Evolutionary conservation across 1,139 yeast genomes (phyloP).

Genomic region (Zygoascus hellenicus): DNA sequence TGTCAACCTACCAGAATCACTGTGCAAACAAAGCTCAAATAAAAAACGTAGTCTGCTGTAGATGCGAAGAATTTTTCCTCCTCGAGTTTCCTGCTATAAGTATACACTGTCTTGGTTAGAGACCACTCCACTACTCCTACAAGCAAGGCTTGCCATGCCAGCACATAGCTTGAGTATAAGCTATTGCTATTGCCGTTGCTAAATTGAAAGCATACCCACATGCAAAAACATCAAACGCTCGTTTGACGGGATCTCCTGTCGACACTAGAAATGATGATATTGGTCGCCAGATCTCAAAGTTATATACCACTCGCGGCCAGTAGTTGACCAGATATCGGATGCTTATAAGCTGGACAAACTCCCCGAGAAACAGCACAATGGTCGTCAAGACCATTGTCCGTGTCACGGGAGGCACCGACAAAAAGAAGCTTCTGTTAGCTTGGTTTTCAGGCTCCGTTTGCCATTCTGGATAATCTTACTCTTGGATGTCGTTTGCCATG

Average conservation of each 20-base stretch:
- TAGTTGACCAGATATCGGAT: constrained; percentile 22
- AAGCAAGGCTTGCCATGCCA: not conserved
- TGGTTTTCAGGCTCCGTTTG: not conserved
- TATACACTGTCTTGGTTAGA: constrained; percentile 26
- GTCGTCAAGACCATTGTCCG: constrained; percentile 25
- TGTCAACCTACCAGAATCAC: constrained; percentile 30
- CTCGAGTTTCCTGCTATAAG: constrained; percentile 30
- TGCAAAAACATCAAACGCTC: constrained; percentile 28
- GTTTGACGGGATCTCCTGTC: constrained; percentile 26
- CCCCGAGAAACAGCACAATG: constrained; percentile 23
- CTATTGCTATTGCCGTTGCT: not conserved
- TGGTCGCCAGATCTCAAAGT: constrained; percentile 32
- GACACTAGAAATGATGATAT: constrained; percentile 32
- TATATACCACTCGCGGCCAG: constrained; percentile 27
- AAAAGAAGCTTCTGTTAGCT: constrained; percentile 15
- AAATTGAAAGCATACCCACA: constrained; percentile 20
- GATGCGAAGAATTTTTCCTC: constrained; percentile 26
- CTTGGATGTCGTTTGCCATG: constrained; percentile 21
- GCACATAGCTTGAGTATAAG: not conserved
- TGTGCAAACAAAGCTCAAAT: constrained; percentile 26
- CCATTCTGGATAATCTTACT: constrained; percentile 15
- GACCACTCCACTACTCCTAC: not conserved
- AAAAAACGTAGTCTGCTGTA: constrained; percentile 32
- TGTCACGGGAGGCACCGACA: constrained; percentile 29
- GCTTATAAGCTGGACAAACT: constrained; percentile 19